These are phyloP conservation scores for Dendrobium chrysotoxum DNA, from an alignment of 106 monocot genomes.

Conservation along the genomic window DNA sequence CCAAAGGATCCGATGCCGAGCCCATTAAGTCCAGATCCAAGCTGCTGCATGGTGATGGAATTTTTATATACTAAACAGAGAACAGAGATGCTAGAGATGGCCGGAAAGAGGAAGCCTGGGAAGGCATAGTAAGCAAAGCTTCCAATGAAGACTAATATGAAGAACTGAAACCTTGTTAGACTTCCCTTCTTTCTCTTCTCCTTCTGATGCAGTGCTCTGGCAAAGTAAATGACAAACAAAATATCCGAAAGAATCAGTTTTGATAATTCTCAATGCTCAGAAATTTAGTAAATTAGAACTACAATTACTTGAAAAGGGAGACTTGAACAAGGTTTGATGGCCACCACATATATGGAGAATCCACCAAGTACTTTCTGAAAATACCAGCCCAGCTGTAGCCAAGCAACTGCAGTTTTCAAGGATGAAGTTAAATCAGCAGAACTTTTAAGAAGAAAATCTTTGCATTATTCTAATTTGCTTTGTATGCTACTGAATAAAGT, in stretches of 20 bases:
- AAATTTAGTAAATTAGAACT: not conserved
- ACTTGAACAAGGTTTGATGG: constrained; percentile 44
- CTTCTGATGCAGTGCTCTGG: constrained; percentile 36
- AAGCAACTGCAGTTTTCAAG: constrained; percentile 21
- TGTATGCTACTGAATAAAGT: no score
- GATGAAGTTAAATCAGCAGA: not conserved
- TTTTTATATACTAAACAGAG: constrained; percentile 37
- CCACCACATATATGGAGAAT: constrained; percentile 60
- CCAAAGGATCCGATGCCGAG: constrained; percentile 50
- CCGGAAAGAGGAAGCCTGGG: constrained; percentile 40
- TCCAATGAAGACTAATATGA: constrained; percentile 16
- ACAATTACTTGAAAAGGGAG: constrained; percentile 34
- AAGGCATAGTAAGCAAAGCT: constrained; percentile 49
- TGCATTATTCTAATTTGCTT: not conserved
- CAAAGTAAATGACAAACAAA: not conserved
- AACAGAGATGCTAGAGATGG: constrained; percentile 31
- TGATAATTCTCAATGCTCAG: not conserved
- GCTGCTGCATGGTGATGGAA: constrained; percentile 42
- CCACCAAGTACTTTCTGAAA: constrained; percentile 34
- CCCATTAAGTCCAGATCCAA: constrained; percentile 37
- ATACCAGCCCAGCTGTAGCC: constrained; percentile 54
- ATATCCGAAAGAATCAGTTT: not conserved
- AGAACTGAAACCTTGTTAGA: constrained; percentile 41
- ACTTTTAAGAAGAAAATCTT: not conserved
- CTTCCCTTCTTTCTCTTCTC: constrained; percentile 34